Conservation (phyloP, 2,329 filamentous ascomycete species). For the Aulographum hederae region DNA sequence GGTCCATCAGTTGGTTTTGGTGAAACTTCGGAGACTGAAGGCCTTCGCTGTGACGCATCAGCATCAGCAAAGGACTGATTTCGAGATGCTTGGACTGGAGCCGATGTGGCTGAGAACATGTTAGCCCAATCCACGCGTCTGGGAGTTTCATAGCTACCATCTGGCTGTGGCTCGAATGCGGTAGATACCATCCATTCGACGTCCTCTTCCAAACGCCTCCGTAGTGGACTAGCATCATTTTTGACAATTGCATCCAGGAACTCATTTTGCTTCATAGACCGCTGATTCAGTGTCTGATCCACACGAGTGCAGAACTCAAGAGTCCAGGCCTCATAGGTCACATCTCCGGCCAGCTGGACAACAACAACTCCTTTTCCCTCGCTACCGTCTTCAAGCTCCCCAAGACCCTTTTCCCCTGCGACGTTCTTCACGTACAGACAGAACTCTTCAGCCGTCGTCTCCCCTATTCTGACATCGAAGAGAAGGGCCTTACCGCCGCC, state of each 20-base stretch:
- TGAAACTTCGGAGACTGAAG: too few relatives aligned
- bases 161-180: too few relatives aligned
- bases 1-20: neutral
- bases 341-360: constrained; percentile 37
- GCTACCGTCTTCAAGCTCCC: constrained; percentile 20
- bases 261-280: constrained; percentile 74
- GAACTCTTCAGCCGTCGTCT: constrained; percentile 58
- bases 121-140: too few relatives aligned
- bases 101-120: too few relatives aligned
- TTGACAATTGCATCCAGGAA: constrained; percentile 78
- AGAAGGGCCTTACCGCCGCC: constrained; percentile 70
- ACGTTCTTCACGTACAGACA: constrained; percentile 57
- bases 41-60: too few relatives aligned
- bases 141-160: too few relatives aligned
- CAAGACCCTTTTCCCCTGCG: constrained; percentile 55
- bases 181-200: too few relatives aligned
- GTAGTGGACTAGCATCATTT: constrained; percentile 57
- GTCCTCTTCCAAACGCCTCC: constrained; percentile 39
- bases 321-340: constrained; percentile 20
- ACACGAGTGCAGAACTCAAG: constrained; percentile 43
- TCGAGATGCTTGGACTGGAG: too few relatives aligned
- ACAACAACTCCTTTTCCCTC: constrained; percentile 56
- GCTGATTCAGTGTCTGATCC: constrained; percentile 56
- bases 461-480: constrained; percentile 35
- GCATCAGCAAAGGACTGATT: too few relatives aligned